Evolutionary conservation across 2,329 filamentous ascomycete genomes (phyloP), one percentile per base, ranked within the genome.

Genomic region (Ophiostoma himal-ulmi): DNA sequence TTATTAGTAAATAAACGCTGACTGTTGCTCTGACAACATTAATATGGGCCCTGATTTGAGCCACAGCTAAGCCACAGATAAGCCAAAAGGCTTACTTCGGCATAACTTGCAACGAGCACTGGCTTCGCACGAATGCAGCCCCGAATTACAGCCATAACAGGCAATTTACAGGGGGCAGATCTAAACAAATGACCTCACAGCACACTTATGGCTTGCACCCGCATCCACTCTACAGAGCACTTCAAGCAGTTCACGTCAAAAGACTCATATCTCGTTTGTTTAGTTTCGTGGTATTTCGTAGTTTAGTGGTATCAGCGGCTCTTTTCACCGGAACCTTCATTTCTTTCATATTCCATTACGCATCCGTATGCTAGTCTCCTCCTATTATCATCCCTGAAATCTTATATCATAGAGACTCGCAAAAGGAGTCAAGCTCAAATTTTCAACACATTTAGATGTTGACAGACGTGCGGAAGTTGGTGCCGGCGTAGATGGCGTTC

Each of bases 381-480:
- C 60, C 60, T 34, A 34, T 62, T 62, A 36, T 62, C 57, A 62
- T 62, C 57, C 57, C 57, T 34, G 57, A 62, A 30, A 34, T 62
- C 57, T 62, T 20, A 34, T 20, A 22, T 62, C 57, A 26, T 62
- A 30, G 65, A 62, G 57, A 62, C 22, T 34, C 26, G 22, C 57
- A 62, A 52, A 11, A 68, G 66, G 64, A 37, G 22, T 22, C 22
- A 39, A 22, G 10, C 64, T n/a, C 65, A n/a, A 39, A 5, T n/a
- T n/a, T n/a, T 30, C 62, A 30, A 48, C 65, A 67, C 26, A 26
- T 26, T 89, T 92, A 96, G 83, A 97, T 82, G 85, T 92, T 94
- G 78, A 97, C 90, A 74, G 94, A 84, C 77, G 84, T 93, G 85
- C 94, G 91, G 92, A 98, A 99, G 80, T 93, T 93, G 79, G 86